Percentiles rank a stretch among this genome's conserved stretches.
These are phyloP conservation scores for Marasmius oreades DNA, from an alignment of 1,284 basidiomycete species.

Conservation along the genomic window DNA sequence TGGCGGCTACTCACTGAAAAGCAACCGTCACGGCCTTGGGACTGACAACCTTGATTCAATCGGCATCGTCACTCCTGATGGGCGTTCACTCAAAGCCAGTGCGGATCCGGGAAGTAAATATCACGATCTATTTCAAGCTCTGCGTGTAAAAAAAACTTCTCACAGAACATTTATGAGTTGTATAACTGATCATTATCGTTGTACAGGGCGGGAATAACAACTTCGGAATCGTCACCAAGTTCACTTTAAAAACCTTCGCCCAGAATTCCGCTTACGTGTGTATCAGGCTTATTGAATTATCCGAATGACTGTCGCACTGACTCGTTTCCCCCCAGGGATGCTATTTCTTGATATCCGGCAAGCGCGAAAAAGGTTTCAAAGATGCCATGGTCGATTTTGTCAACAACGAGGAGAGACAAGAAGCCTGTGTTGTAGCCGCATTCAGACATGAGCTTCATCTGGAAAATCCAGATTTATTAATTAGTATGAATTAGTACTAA, in stretches of 20 bases:
- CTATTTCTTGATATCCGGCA: not conserved
- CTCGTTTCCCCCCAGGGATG: not conserved
- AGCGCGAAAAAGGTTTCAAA: conserved; percentile 12
- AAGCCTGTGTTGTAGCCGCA: conserved; percentile 14
- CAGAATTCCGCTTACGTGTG: conserved; percentile 1
- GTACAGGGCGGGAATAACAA: conserved; percentile 25
- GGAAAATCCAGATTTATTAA: no score
- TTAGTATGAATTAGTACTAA: no score
- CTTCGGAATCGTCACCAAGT: conserved; percentile 20
- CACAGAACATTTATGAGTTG: not conserved
- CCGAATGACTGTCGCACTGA: not conserved
- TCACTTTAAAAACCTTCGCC: conserved; percentile 16
- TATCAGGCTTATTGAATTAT: not conserved
- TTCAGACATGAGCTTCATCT: conserved; percentile 15
- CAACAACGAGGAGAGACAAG: conserved; percentile 7
- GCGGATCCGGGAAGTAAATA: conserved; percentile 14
- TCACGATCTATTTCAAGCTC: conserved; percentile 35
- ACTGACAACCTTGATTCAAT: conserved; percentile 37
- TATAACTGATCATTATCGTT: not conserved
- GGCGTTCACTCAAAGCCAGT: conserved; percentile 28
- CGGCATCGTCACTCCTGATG: conserved; percentile 39
- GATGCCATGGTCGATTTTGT: conserved; percentile 9
- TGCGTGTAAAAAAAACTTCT: conserved; percentile 30
- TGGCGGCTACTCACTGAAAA: conserved; percentile 42
- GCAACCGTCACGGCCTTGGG: conserved; percentile 38